Percentiles rank a stretch among this genome's conserved stretches.
Evolutionary conservation across 1,139 yeast species (phyloP).

Genomic region (Nadsonia commutata): DNA sequence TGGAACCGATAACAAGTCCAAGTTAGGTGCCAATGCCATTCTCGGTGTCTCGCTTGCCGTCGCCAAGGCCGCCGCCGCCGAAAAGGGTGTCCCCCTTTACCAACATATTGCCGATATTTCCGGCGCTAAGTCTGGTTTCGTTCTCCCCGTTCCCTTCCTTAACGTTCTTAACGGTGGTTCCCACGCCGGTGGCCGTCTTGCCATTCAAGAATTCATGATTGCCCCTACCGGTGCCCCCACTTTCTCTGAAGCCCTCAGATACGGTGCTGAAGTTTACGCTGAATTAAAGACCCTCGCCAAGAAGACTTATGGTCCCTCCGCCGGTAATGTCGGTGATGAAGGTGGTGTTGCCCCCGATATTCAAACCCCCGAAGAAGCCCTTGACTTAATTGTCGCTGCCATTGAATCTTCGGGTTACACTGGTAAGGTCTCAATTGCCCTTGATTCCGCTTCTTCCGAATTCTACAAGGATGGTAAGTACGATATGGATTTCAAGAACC

Average conservation of each 20-base stretch:
- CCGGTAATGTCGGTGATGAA: conserved; percentile 99
- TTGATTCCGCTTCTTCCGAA: conserved; percentile 94
- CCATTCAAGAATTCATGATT: conserved; percentile 98
- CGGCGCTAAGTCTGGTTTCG: conserved; percentile 53
- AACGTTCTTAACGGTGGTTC: conserved; percentile 98
- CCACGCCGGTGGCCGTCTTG: conserved; percentile 97
- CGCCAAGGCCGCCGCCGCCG: conserved; percentile 92
- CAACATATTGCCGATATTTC: conserved; percentile 67
- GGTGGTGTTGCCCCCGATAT: conserved; percentile 99
- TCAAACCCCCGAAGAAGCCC: conserved; percentile 84
- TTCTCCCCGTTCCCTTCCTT: conserved; percentile 91
- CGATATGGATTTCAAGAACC: conserved; percentile 96
- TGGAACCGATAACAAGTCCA: conserved; percentile 88
- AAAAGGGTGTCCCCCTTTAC: conserved; percentile 75
- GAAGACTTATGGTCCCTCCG: conserved; percentile 88
- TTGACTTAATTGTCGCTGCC: conserved; percentile 77
- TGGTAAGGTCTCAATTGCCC: conserved; percentile 78
- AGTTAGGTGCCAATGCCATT: conserved; percentile 92
- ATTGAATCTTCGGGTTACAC: conserved; percentile 87
- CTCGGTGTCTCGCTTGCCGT: conserved; percentile 89
- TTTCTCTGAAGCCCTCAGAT: conserved; percentile 87
- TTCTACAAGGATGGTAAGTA: conserved; percentile 91
- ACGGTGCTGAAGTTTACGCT: conserved; percentile 95
- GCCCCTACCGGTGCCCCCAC: conserved; percentile 80
- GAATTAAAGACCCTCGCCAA: conserved; percentile 78